Evolutionary conservation across 768 basidiomycete genomes (phyloP), one percentile per base, ranked within the genome.

Genomic region (Neoboletus magnificus): DNA sequence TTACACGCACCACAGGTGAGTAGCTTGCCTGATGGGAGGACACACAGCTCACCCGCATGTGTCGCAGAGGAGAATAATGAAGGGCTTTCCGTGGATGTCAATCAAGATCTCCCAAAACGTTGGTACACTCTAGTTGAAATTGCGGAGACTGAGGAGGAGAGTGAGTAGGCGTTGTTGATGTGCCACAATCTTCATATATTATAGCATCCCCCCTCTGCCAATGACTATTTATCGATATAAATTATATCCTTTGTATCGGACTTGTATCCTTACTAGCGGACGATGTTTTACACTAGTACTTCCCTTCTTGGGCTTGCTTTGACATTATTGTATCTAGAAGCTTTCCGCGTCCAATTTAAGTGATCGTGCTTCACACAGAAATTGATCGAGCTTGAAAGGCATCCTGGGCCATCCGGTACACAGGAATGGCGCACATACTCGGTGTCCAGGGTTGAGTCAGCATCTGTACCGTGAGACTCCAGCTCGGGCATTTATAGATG

Each of bases 71-170:
- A 37, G 10, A 23, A 12, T 1, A 33, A n/a, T 4, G 33, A 44
- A 16, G 25, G 37, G 27, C 20, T 11, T 4, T 27, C 22, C 33
- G 25, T 9, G 11, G 39, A 25, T 32, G 30, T 0, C 23, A 7
- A 29, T 11, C 37, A 1, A 13, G 15, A 13, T 18, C 37, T 22
- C 39, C 15, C 33, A 4, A 46, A 7, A 30, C 60, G 60, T 29
- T 61, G 50, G 47, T 61, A 61, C 27, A 50, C 54, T 30, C 30
- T 57, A 1, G 8, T 50, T 5, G 53, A 53, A 30, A 53, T 47
- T 8, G 40, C 51, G 4, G 60, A 61, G 12, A 6, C 9, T 5
- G 15, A 50, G 20, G 15, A 50, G 20, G 45, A 51, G 27, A 50
- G 33, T 13, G 50, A 52, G 25, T 59, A 57, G 36, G 25, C 32